These are phyloP conservation scores for Teunomyces panamensis DNA, from an alignment of 805 yeast genomes.

Conservation along the genomic window DNA sequence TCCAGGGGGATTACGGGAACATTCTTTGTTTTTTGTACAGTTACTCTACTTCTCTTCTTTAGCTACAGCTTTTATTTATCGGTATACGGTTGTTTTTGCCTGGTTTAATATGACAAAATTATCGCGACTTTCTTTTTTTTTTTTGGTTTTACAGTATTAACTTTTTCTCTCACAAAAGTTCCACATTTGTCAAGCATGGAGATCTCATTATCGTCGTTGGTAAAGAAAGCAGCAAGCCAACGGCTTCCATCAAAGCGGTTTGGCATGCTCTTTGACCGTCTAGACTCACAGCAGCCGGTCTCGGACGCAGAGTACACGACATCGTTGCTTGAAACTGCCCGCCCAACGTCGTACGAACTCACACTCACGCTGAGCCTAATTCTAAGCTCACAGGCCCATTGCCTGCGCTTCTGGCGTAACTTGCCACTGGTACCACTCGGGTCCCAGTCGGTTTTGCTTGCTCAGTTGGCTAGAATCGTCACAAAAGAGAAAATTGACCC, in stretches of 20 bases:
- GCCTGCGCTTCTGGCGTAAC: neutral
- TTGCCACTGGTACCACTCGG: neutral
- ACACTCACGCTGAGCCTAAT: slow-evolving; percentile 8
- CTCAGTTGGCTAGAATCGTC: neutral
- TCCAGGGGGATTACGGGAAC: neutral
- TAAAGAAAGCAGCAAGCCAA: slow-evolving; percentile 18
- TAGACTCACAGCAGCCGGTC: slow-evolving; percentile 18
- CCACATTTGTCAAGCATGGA: neutral
- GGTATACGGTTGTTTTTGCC: too few relatives aligned
- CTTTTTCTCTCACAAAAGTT: too few relatives aligned
- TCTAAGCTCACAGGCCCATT: neutral
- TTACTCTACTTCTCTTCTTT: neutral
- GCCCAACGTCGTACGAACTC: slow-evolving; percentile 7
- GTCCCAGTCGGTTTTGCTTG: neutral
- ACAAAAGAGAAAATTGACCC: neutral
- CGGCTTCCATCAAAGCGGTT: slow-evolving; percentile 23
- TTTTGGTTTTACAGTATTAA: too few relatives aligned
- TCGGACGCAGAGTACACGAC: slow-evolving; percentile 23
- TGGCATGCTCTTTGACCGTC: slow-evolving; percentile 24
- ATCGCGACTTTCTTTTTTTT: too few relatives aligned
- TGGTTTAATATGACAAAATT: too few relatives aligned
- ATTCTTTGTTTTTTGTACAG: too few relatives aligned
- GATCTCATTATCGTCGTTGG: slow-evolving; percentile 15
- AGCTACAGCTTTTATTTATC: too few relatives aligned
- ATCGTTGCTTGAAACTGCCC: slow-evolving; percentile 20